Conservation (phyloP, 2,329 filamentous ascomycete genomes). For the Aspergillus aculeatus region DNA sequence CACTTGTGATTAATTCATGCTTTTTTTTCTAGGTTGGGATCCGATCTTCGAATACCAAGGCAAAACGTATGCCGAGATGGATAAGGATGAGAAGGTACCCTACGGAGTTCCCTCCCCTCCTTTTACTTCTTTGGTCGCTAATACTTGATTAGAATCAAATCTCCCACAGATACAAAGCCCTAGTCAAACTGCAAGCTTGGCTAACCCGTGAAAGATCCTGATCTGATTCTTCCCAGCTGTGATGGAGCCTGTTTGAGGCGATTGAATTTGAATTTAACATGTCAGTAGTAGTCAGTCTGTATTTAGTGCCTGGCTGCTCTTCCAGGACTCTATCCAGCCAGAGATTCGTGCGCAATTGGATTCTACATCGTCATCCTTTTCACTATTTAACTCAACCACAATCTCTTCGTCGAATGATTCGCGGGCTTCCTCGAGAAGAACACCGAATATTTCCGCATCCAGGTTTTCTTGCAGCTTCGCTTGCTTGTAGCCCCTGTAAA, state of each 20-base stretch:
- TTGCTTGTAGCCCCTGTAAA: conserved; percentile 70
- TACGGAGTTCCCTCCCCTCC: conserved; percentile 18
- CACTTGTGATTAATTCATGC: conserved; percentile 2
- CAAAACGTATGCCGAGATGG: conserved; percentile 95
- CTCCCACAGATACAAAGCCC: conserved; percentile 84
- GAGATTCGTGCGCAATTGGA: conserved; percentile 81
- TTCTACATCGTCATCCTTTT: conserved; percentile 81
- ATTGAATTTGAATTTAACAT: not conserved
- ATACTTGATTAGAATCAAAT: conserved; percentile 66
- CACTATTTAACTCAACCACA: conserved; percentile 83
- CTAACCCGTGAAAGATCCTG: conserved; percentile 51
- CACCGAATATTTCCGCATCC: conserved; percentile 96
- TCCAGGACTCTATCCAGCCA: conserved; percentile 81
- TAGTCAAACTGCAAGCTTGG: conserved; percentile 83
- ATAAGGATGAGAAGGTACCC: conserved; percentile 76
- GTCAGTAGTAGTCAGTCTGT: conserved; percentile 22
- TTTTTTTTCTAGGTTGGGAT: conserved; percentile 72
- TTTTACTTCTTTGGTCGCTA: conserved; percentile 9
- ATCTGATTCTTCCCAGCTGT: not conserved
- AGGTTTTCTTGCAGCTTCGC: conserved; percentile 93
- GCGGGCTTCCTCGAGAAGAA: conserved; percentile 83
- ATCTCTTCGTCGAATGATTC: conserved; percentile 85
- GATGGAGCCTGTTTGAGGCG: not conserved
- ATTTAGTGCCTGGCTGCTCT: conserved; percentile 47
- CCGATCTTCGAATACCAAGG: conserved; percentile 93